A percentile compares a stretch with the other conserved stretches of the same genome.
These are phyloP conservation scores for Colletotrichum siamense DNA, from an alignment of 2,329 filamentous ascomycete genomes.

Conservation along the genomic window DNA sequence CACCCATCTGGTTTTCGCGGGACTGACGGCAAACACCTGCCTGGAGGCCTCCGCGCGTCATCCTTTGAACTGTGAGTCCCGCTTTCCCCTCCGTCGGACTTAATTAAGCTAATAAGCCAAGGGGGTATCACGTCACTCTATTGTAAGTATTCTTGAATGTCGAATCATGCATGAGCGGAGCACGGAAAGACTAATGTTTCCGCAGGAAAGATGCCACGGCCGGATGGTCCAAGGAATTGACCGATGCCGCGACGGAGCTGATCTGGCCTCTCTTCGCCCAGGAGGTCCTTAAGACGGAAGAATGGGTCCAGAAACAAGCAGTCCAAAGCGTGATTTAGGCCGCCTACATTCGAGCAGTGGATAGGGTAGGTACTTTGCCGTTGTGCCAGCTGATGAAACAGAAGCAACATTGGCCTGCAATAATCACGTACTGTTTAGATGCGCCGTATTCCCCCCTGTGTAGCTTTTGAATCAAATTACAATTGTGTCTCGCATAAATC, in stretches of 20 bases:
- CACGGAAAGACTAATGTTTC: background rate
- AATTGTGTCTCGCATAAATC: background rate
- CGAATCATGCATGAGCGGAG: background rate
- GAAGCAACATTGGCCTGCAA: background rate
- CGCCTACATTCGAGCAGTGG: fast-evolving
- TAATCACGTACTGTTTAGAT: background rate
- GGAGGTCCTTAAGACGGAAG: background rate
- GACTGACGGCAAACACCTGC: background rate
- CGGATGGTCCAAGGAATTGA: background rate
- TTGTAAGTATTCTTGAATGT: background rate
- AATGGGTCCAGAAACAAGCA: background rate
- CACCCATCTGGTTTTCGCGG: background rate
- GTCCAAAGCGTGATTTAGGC: background rate
- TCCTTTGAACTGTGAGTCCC: background rate
- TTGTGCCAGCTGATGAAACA: background rate
- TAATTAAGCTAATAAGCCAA: fast-evolving
- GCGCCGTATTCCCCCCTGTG: fast-evolving
- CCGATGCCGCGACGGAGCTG: background rate
- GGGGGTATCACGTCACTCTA: background rate
- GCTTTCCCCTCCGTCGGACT: fast-evolving
- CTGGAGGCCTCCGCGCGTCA: background rate
- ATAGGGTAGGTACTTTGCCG: background rate
- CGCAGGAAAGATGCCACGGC: background rate
- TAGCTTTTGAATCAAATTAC: background rate
- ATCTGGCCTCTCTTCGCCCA: background rate